A percentile compares a stretch with the other conserved stretches of the same genome.
Evolutionary conservation across 352 stramenopile genomes (phyloP).

Genomic region (Globisporangium carolinianum): DNA sequence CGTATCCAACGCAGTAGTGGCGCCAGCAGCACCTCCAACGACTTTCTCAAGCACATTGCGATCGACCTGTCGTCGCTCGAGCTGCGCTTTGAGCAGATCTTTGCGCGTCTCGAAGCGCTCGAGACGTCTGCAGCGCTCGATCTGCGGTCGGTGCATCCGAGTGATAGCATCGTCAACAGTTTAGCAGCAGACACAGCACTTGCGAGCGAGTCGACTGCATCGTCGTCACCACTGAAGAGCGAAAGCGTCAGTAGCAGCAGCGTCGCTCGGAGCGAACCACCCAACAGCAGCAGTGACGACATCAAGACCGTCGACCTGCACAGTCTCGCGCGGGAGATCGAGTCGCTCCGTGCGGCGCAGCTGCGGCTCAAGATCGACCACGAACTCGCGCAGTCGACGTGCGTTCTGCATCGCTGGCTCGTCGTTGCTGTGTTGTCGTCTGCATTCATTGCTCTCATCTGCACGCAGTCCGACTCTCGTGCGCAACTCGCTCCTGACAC

Average conservation of each 20-base stretch:
- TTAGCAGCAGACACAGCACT: not conserved
- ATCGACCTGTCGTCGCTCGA: conserved; percentile 45
- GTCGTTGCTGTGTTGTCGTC: too few relatives aligned
- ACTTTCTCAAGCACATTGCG: conserved; percentile 37
- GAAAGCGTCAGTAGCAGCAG: not conserved
- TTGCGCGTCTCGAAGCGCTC: conserved; percentile 34
- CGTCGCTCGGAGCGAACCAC: not conserved
- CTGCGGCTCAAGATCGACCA: conserved; percentile 56
- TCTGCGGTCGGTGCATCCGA: not conserved
- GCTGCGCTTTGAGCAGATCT: conserved; percentile 39
- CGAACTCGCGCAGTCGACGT: conserved; percentile 31
- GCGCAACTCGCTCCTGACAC: too few relatives aligned
- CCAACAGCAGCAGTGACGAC: not conserved
- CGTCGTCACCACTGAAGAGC: not conserved
- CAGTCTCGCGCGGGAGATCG: conserved; percentile 35
- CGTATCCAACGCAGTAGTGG: not conserved
- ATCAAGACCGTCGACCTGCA: conserved; percentile 16
- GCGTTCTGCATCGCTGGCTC: conserved; percentile 2
- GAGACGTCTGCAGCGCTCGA: conserved; percentile 11
- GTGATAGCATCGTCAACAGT: not conserved
- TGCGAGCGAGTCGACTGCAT: not conserved
- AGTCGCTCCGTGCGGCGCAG: conserved; percentile 43
- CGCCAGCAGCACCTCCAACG: conserved; percentile 10
- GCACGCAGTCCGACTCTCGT: too few relatives aligned
- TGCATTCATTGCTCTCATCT: too few relatives aligned